Conservation (phyloP, 2,329 filamentous ascomycete species). For the Ophiognomonia clavigignenti-juglandacearum region DNA sequence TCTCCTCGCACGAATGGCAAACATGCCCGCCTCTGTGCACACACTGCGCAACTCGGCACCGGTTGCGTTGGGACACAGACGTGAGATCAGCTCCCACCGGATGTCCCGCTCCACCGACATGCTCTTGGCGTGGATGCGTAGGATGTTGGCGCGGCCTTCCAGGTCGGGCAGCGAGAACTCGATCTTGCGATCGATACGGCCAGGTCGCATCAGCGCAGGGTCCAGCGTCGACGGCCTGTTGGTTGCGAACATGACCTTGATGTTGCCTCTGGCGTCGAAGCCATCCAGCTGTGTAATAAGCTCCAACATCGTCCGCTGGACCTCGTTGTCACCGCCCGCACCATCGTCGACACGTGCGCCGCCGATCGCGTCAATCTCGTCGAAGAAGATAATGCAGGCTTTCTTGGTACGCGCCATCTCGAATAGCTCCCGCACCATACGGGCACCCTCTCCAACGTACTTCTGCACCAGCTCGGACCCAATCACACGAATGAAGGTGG, state of each 20-base stretch:
- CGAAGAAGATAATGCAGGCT: constrained; percentile 99
- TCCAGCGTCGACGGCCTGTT: constrained; percentile 94
- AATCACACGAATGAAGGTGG: constrained; percentile 97
- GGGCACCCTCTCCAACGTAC: constrained; percentile 95
- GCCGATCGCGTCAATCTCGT: constrained; percentile 95
- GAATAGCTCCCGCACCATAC: constrained; percentile 98
- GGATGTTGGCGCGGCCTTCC: constrained; percentile 93
- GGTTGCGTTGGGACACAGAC: constrained; percentile 93
- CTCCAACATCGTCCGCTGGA: constrained; percentile 96
- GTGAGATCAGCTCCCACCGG: constrained; percentile 96
- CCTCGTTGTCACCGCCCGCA: constrained; percentile 94
- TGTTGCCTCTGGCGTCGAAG: constrained; percentile 94
- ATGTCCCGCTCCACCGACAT: constrained; percentile 99
- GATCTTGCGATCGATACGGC: constrained; percentile 97
- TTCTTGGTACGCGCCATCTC: constrained; percentile 99
- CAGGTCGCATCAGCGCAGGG: constrained; percentile 94
- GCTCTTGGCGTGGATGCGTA: constrained; percentile 97
- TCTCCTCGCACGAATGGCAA: constrained; percentile 86
- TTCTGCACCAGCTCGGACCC: constrained; percentile 97
- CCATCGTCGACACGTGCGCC: constrained; percentile 96
- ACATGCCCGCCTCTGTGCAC: constrained; percentile 98
- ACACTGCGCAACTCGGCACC: constrained; percentile 95
- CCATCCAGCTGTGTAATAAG: constrained; percentile 95
- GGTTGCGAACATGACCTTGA: constrained; percentile 99
- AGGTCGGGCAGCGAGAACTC: constrained; percentile 97